phyloP scores from a whole-genome alignment of 805 yeast genomes.

The Grigorovia transvaalensis region DNA sequence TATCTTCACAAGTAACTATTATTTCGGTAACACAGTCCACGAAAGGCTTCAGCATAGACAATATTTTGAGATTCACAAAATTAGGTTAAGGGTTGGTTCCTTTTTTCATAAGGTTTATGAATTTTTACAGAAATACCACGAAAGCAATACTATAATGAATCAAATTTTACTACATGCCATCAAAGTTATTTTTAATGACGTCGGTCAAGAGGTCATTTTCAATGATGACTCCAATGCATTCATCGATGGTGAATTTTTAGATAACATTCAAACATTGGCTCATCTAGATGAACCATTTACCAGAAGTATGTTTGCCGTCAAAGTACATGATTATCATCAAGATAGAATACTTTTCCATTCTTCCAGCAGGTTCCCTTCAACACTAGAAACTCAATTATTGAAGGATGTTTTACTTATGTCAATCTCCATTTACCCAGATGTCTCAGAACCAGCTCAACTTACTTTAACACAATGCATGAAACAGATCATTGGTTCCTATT shows the following conservation, averaged over 20 bases:
- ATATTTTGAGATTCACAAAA: conserved; percentile 46
- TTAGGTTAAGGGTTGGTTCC: conserved; percentile 50
- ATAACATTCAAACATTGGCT: conserved; percentile 49
- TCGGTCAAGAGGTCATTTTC: conserved; percentile 60
- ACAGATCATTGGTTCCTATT: conserved; percentile 56
- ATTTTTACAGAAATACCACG: conserved; percentile 39
- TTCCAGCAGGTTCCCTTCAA: conserved; percentile 60
- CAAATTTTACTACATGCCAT: conserved; percentile 53
- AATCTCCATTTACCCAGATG: conserved; percentile 58
- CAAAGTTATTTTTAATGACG: conserved; percentile 71
- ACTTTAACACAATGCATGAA: conserved; percentile 60
- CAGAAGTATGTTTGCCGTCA: conserved; percentile 61
- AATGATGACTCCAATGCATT: conserved; percentile 45
- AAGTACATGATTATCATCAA: conserved; percentile 64
- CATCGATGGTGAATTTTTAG: conserved; percentile 46
- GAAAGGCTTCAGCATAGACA: conserved; percentile 33
- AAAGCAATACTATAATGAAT: conserved; percentile 55
- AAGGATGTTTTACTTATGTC: conserved; percentile 56
- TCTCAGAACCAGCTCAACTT: conserved; percentile 59
- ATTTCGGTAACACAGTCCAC: conserved; percentile 44
- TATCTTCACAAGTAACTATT: conserved; percentile 54
- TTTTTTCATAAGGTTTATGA: conserved; percentile 49
- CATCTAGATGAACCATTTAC: conserved; percentile 64
- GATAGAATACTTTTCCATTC: conserved; percentile 64
- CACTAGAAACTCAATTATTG: conserved; percentile 50